Conservation (phyloP, 1,139 yeast species). For the Saccharomyces hybrid region DNA sequence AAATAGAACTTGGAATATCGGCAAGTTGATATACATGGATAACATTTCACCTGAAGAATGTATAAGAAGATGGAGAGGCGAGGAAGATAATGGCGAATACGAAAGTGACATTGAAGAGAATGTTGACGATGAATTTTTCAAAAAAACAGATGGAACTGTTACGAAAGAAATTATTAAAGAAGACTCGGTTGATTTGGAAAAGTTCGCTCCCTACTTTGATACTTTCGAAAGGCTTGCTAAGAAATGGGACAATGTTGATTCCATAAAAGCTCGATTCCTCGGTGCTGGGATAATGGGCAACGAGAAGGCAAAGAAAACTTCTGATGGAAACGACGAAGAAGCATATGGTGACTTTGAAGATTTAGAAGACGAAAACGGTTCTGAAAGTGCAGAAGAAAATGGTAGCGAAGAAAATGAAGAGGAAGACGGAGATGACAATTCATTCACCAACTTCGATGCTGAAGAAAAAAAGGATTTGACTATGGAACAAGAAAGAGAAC, state of each 20-base stretch:
- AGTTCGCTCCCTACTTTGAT: constrained; percentile 36
- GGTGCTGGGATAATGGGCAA: constrained; percentile 50
- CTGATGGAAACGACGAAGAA: constrained; percentile 44
- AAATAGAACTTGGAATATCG: constrained; percentile 63
- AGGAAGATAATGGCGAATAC: constrained; percentile 39
- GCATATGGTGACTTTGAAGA: constrained; percentile 76
- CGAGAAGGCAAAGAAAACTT: constrained; percentile 33
- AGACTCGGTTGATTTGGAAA: constrained; percentile 31
- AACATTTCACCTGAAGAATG: constrained; percentile 72
- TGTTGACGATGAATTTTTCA: constrained; percentile 58
- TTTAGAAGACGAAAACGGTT: constrained; percentile 44
- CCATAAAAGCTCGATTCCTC: constrained; percentile 52
- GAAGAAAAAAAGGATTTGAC: constrained; percentile 39
- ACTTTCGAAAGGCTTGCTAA: constrained; percentile 43
- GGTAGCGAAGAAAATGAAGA: constrained; percentile 26
- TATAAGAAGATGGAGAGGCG: constrained; percentile 63
- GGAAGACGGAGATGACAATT: constrained; percentile 35
- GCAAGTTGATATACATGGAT: constrained; percentile 70
- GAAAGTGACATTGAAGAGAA: constrained; percentile 43
- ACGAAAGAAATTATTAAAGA: constrained; percentile 11
- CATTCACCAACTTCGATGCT: constrained; percentile 52
- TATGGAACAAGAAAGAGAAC: constrained; percentile 62
- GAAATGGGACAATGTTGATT: constrained; percentile 46
- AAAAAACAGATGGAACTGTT: constrained; percentile 38
- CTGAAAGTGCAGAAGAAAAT: constrained; percentile 19